Percentiles rank a stretch among this genome's conserved stretches.
These are phyloP conservation scores for Cladosporium cucumerinum DNA, from an alignment of 2,329 filamentous ascomycete species.

Conservation along the genomic window DNA sequence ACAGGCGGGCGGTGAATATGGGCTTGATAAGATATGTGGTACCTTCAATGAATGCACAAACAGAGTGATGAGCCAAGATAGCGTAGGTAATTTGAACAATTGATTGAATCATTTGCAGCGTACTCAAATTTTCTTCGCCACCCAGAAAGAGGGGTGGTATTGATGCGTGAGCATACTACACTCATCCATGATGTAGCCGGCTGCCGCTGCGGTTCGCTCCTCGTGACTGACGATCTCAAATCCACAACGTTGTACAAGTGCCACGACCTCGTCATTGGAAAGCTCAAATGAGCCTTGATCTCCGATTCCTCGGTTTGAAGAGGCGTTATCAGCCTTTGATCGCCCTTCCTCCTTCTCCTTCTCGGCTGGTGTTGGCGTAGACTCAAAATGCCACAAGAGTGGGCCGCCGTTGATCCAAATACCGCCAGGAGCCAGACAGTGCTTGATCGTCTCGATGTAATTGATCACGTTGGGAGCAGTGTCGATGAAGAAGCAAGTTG, in stretches of 20 bases:
- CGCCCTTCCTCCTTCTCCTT: constrained; percentile 42
- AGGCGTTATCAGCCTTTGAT: background rate
- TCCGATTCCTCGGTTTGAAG: constrained; percentile 54
- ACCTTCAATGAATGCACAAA: background rate
- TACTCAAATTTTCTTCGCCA: constrained; percentile 65
- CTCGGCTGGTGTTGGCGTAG: constrained; percentile 54
- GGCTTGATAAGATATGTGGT: background rate
- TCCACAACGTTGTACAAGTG: constrained; percentile 68
- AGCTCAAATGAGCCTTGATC: constrained; percentile 90
- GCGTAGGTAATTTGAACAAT: background rate
- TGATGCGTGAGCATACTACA: constrained; percentile 81
- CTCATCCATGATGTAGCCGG: constrained; percentile 83
- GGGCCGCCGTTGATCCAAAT: constrained; percentile 88
- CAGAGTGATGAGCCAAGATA: background rate
- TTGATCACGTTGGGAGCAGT: constrained; percentile 90
- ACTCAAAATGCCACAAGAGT: constrained; percentile 92
- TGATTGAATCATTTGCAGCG: background rate
- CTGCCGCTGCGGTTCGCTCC: constrained; percentile 54
- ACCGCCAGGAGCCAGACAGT: constrained; percentile 74
- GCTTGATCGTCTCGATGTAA: constrained; percentile 78
- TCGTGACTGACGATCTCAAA: constrained; percentile 61
- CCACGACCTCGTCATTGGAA: constrained; percentile 80
- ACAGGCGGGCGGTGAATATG: background rate
- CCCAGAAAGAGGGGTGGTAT: constrained; percentile 80
- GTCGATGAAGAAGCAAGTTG: constrained; percentile 93